These are phyloP conservation scores for Pythium plurisporium DNA, from an alignment of 352 stramenopile species.

Conservation along the genomic window DNA sequence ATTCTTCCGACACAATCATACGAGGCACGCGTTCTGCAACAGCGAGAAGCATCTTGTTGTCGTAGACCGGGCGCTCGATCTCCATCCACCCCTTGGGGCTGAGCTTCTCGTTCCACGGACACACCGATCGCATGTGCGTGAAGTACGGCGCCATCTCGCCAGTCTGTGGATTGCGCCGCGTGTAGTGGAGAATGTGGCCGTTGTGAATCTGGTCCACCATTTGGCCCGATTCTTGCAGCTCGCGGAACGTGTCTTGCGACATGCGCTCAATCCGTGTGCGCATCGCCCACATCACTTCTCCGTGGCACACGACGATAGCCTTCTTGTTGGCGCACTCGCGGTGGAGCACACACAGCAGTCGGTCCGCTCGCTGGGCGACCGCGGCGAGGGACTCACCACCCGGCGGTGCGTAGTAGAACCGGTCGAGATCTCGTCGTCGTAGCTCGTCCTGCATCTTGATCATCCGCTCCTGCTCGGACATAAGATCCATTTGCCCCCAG, in stretches of 20 bases:
- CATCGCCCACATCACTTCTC: conserved; percentile 89
- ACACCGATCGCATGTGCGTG: conserved; percentile 86
- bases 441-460: conserved; percentile 88
- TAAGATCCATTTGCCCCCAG: conserved; percentile 88
- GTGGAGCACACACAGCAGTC: conserved; percentile 71
- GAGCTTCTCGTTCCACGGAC: conserved; percentile 87
- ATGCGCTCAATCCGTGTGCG: conserved; percentile 84
- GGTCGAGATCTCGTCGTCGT: conserved; percentile 70
- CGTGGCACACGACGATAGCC: conserved; percentile 83
- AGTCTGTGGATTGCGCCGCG: conserved; percentile 62
- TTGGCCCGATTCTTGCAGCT: conserved; percentile 76
- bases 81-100: conserved; percentile 87
- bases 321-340: conserved; percentile 74
- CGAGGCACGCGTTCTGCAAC: conserved; percentile 77
- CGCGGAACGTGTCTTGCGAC: conserved; percentile 84
- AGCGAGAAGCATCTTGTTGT: conserved; percentile 84
- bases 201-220: conserved; percentile 91
- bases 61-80: conserved; percentile 85
- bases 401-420: conserved; percentile 84
- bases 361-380: conserved; percentile 79
- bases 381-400: conserved; percentile 79
- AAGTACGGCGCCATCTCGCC: conserved; percentile 81
- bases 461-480: conserved; percentile 84
- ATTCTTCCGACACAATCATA: conserved; percentile 89
- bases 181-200: conserved; percentile 87